These are phyloP conservation scores for Candida multigemmis DNA, from an alignment of 805 yeast genomes.

Conservation along the genomic window DNA sequence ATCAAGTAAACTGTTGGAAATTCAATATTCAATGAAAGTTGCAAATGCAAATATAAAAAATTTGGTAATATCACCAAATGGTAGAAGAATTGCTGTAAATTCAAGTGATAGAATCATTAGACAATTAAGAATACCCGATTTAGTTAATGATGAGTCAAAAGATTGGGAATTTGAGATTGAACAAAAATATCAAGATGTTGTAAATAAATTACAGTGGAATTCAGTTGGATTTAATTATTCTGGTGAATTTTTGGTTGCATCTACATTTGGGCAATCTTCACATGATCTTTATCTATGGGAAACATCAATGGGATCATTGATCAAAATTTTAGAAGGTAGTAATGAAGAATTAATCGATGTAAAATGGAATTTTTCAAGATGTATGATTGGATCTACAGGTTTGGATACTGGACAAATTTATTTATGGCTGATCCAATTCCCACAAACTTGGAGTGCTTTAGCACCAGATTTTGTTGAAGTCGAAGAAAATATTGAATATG, in stretches of 20 bases:
- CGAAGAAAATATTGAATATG: slow-evolving; percentile 83
- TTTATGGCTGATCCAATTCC: slow-evolving; percentile 72
- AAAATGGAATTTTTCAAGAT: slow-evolving; percentile 74
- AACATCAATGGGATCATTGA: slow-evolving; percentile 76
- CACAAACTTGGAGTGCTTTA: slow-evolving; percentile 92
- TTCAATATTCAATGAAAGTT: slow-evolving; percentile 45
- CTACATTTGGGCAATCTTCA: slow-evolving; percentile 73
- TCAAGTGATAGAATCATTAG: slow-evolving; percentile 71
- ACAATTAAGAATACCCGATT: slow-evolving; percentile 44
- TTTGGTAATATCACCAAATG: slow-evolving; percentile 48
- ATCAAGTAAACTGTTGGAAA: slow-evolving; percentile 13
- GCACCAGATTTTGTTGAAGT: slow-evolving; percentile 96
- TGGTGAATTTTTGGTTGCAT: slow-evolving; percentile 79
- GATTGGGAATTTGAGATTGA: slow-evolving; percentile 55
- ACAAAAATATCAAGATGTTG: slow-evolving; percentile 84
- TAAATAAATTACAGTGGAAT: slow-evolving; percentile 85
- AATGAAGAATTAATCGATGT: slow-evolving; percentile 80
- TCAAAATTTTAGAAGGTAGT: slow-evolving; percentile 84
- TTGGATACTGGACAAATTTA: slow-evolving; percentile 77
- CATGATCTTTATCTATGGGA: slow-evolving; percentile 94
- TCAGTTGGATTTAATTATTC: slow-evolving; percentile 64
- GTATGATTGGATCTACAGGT: slow-evolving; percentile 76
- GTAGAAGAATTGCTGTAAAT: slow-evolving; percentile 59
- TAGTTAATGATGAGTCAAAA: slow-evolving; percentile 19
- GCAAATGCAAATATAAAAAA: slow-evolving; percentile 66